Evolutionary conservation across 208 protist species (phyloP).

Genomic region (Porcisia deanei): DNA sequence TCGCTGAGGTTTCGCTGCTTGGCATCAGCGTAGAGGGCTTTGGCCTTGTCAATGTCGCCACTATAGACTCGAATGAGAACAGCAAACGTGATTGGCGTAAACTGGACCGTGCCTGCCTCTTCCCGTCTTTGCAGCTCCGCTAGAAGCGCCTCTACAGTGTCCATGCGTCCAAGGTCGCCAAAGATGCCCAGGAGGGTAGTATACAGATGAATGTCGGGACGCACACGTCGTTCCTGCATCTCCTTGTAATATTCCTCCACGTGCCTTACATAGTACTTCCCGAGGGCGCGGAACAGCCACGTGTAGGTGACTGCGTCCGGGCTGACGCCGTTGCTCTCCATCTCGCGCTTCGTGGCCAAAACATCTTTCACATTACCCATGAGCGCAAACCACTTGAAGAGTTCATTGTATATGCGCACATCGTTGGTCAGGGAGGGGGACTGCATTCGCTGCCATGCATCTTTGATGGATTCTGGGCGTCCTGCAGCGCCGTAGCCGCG

Average conservation of each 20-base stretch:
- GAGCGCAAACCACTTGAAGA: slow-evolving; percentile 86
- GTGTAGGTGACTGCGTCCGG: slow-evolving; percentile 78
- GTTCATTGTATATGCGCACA: slow-evolving; percentile 86
- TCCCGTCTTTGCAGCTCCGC: slow-evolving; percentile 71
- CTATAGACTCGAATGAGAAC: slow-evolving; percentile 75
- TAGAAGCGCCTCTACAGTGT: slow-evolving; percentile 53
- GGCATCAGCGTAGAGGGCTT: slow-evolving; percentile 61
- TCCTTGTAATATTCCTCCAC: slow-evolving; percentile 74
- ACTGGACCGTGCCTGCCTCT: slow-evolving; percentile 73
- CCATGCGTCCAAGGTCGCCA: slow-evolving; percentile 61
- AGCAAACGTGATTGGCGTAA: slow-evolving; percentile 74
- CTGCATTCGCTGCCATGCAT: slow-evolving; percentile 78
- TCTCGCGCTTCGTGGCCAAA: slow-evolving; percentile 59
- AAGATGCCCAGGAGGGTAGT: slow-evolving; percentile 85
- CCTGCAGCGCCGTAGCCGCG: slow-evolving; percentile 87
- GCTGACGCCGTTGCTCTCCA: slow-evolving; percentile 53
- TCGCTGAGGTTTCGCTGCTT: slow-evolving; percentile 62
- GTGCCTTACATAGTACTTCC: slow-evolving; percentile 87
- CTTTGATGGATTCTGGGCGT: slow-evolving; percentile 69
- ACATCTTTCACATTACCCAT: slow-evolving; percentile 91
- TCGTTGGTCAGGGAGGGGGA: slow-evolving; percentile 65
- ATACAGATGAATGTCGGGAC: slow-evolving; percentile 78
- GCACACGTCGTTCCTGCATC: slow-evolving; percentile 51
- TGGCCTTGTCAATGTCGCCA: slow-evolving; percentile 46
- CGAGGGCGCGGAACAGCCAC: slow-evolving; percentile 75